Conservation (phyloP, 306 rosid genomes). For the Lablab purpureus region DNA sequence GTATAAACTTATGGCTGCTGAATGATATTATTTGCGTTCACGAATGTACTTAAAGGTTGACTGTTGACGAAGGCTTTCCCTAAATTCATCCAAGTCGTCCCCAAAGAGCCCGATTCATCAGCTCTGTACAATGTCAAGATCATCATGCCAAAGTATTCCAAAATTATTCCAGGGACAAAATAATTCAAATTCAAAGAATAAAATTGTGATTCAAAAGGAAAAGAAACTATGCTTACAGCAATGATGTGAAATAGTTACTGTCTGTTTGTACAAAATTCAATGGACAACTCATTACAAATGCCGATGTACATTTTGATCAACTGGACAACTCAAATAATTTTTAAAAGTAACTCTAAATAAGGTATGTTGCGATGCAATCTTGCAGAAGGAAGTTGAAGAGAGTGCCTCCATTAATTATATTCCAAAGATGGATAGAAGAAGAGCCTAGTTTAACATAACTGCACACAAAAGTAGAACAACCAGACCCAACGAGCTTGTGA, state of each 20-base stretch:
- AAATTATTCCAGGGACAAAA: slow-evolving; percentile 25
- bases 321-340: slow-evolving; percentile 55
- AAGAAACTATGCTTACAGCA: slow-evolving; percentile 43
- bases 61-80: background rate
- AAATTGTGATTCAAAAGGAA: background rate
- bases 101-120: slow-evolving; percentile 10
- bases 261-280: slow-evolving; percentile 64
- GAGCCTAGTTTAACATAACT: slow-evolving; percentile 50
- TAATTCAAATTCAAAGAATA: slow-evolving; percentile 53
- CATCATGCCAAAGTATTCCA: slow-evolving; percentile 41
- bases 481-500: slow-evolving; percentile 58
- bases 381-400: slow-evolving; percentile 42
- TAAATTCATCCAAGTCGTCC: background rate
- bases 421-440: slow-evolving; percentile 43
- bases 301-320: slow-evolving; percentile 51
- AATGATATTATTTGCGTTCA: slow-evolving; percentile 15
- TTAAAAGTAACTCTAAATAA: slow-evolving; percentile 64
- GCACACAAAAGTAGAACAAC: slow-evolving; percentile 56
- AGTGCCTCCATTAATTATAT: slow-evolving; percentile 42
- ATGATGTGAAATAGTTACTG: slow-evolving; percentile 49
- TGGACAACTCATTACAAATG: slow-evolving; percentile 52
- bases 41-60: slow-evolving; percentile 30
- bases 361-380: slow-evolving; percentile 58
- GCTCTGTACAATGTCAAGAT: background rate
- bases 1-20: background rate